Conservation (phyloP, 164 flowering plant genomes). For the Aristolochia californica region DNA sequence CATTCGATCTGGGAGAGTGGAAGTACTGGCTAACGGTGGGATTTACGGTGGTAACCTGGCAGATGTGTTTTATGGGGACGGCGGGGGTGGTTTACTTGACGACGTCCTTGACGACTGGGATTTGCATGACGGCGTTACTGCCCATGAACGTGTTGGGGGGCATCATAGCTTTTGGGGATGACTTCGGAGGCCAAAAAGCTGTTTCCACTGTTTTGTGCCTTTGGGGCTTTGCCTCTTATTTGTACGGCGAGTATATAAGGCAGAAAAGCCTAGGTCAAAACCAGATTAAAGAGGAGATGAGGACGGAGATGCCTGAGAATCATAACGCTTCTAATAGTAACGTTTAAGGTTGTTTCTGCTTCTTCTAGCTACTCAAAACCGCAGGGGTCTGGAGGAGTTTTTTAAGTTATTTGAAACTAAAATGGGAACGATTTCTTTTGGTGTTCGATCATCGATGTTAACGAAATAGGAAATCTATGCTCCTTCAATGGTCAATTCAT, state of each 20-base stretch:
- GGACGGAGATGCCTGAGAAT: slow-evolving; percentile 1
- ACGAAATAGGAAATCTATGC: too few relatives aligned
- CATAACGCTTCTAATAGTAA: neutral
- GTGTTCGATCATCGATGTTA: too few relatives aligned
- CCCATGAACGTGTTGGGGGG: slow-evolving; percentile 59
- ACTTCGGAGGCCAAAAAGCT: slow-evolving; percentile 45
- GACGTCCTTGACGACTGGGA: slow-evolving; percentile 56
- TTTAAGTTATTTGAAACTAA: too few relatives aligned
- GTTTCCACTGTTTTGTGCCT: slow-evolving; percentile 52
- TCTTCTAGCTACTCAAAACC: too few relatives aligned
- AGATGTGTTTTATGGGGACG: slow-evolving; percentile 69
- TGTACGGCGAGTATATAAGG: slow-evolving; percentile 45
- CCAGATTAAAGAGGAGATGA: slow-evolving; percentile 3
- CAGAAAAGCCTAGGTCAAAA: slow-evolving; percentile 3
- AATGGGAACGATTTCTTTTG: too few relatives aligned
- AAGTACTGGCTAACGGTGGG: slow-evolving; percentile 36
- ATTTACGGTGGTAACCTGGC: slow-evolving; percentile 46
- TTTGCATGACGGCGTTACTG: slow-evolving; percentile 74
- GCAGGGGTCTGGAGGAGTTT: too few relatives aligned
- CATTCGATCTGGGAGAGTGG: slow-evolving; percentile 32
- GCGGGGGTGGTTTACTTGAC: slow-evolving; percentile 78
- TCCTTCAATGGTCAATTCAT: too few relatives aligned
- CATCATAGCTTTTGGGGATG: slow-evolving; percentile 46
- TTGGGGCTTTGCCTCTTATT: slow-evolving; percentile 75
- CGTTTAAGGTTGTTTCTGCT: too few relatives aligned